Conservation (phyloP, 1,284 basidiomycete genomes). For the Megacollybia platyphylla region DNA sequence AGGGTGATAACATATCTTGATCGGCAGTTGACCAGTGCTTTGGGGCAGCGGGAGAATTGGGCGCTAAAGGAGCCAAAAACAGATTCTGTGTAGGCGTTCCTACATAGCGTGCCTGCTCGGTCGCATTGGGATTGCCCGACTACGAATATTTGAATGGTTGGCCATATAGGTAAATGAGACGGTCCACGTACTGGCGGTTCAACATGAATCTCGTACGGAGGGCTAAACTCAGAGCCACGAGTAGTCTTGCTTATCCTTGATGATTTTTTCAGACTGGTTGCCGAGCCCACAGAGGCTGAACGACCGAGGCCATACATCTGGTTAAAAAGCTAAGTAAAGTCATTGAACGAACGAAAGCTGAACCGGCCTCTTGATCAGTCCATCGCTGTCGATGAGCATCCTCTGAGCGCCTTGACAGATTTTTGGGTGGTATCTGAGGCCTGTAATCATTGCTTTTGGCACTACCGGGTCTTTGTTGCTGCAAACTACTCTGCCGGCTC, state of each 20-base stretch:
- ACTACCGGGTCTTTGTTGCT: not conserved
- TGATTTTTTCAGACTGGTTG: not conserved
- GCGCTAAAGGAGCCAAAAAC: not conserved
- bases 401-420: not conserved
- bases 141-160: not conserved
- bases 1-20: no score
- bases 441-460: not conserved
- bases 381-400: not conserved
- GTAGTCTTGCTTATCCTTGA: not conserved
- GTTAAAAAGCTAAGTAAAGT: not conserved
- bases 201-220: not conserved
- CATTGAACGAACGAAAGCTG: not conserved
- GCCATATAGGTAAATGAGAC: not conserved
- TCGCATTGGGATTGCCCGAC: not conserved
- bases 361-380: not conserved
- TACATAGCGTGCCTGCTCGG: not conserved
- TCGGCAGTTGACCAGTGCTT: no score
- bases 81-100: not conserved
- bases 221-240: not conserved
- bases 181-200: not conserved
- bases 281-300: not conserved
- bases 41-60: not conserved
- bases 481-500: not conserved
- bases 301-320: not conserved
- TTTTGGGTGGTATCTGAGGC: not conserved